Evolutionary conservation across 192 early-diverging fungal species (phyloP).

Genomic region (Backusella psychrophila): DNA sequence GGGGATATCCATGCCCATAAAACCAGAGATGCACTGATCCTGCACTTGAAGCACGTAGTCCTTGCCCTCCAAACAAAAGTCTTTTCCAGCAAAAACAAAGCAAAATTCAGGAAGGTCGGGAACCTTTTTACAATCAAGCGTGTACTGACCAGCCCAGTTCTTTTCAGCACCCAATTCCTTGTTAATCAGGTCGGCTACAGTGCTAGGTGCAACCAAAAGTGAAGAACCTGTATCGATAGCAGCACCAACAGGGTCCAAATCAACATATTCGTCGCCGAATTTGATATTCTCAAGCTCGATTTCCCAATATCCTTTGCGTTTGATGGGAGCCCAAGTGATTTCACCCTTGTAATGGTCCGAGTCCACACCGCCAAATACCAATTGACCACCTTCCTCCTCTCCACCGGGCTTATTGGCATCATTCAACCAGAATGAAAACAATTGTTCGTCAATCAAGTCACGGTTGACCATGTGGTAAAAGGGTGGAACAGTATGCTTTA

Average conservation of each 20-base stretch:
- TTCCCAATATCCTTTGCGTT: conserved; percentile 97
- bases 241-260: conserved; percentile 65
- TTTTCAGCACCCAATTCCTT: conserved; percentile 90
- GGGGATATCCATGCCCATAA: conserved; percentile 94
- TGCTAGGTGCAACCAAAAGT: conserved; percentile 75
- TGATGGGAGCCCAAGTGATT: conserved; percentile 79
- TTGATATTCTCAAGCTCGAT: conserved; percentile 78
- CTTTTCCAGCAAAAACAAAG: conserved; percentile 60
- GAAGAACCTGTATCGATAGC: conserved; percentile 95
- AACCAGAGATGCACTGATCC: conserved; percentile 71
- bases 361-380: conserved; percentile 89
- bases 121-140: conserved; percentile 76
- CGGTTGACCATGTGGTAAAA: conserved; percentile 92
- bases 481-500: conserved; percentile 86
- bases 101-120: conserved; percentile 77
- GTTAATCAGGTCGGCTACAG: conserved; percentile 89
- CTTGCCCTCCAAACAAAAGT: conserved; percentile 54
- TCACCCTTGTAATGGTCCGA: conserved; percentile 69
- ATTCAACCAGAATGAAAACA: conserved; percentile 90
- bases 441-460: conserved; percentile 71
- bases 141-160: conserved; percentile 82
- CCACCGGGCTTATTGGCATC: conserved; percentile 57
- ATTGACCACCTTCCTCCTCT: conserved; percentile 72
- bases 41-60: conserved; percentile 70
- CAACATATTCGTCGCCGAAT: conserved; percentile 74